Evolutionary conservation across 768 basidiomycete species (phyloP), one percentile per base, ranked within the genome.

Genomic region (Holtermanniella nyarrowii): DNA sequence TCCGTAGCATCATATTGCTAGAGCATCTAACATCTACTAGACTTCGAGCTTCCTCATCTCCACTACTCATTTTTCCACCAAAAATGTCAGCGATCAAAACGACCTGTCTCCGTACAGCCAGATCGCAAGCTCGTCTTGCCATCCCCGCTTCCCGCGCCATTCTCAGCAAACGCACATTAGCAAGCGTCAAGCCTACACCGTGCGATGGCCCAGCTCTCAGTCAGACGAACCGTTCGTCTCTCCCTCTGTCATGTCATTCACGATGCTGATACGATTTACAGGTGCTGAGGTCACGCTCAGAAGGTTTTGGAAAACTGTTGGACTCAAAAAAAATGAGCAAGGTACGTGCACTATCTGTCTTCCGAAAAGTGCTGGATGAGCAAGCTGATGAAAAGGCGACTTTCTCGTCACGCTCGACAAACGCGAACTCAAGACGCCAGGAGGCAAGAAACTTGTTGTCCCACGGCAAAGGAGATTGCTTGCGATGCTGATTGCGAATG

Each of bases 261-360:
- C 18, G 20, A n/a, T n/a, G 27, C 43, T 4, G 5, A 31, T 31
- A 20, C 49, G 21, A 5, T 45, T 44, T 54, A 5, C 61, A 95
- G 90, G 85, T 54, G 88, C 87, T 11, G 88, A 95, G 72, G 79
- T 81, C 37, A 85, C 87, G 1, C 75, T 87, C 70, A 84, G 85
- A 58, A 77, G 95, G 22, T 97, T 97, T 68, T 99, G 95, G 95
- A 90, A 89, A 66, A 79, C 79, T 0, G 95, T 91, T n/a, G 79
- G 79, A 16, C 76, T 96, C 49, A 81, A 84, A 56, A 72, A 76
- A 50, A 78, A 77, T 26, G 56, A 57, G 1, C 54, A 66, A 23
- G 74, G 75, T 74, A 21, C 26, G 66, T 55, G n/a, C 40, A 11
- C 26, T 27, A 31, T 2, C 26, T 52, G n/a, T n/a, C n/a, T n/a